Evolutionary conservation across 2,329 filamentous ascomycete species (phyloP).

Genomic region (Verticillium isaacii): DNA sequence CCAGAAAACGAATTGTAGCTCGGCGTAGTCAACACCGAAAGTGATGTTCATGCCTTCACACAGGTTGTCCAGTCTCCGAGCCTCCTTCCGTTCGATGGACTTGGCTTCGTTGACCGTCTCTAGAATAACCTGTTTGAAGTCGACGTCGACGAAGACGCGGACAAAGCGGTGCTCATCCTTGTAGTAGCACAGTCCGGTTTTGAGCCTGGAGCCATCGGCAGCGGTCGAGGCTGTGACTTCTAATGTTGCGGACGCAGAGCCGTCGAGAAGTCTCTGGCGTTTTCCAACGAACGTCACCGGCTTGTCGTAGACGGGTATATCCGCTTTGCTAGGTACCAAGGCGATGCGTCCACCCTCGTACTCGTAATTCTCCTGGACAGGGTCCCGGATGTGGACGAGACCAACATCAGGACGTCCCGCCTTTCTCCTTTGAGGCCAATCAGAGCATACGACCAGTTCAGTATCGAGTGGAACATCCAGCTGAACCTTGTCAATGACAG

Average conservation of each 20-base stretch:
- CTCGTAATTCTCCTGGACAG: not conserved
- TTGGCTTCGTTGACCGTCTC: constrained; percentile 14
- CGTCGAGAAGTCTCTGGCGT: constrained; percentile 3
- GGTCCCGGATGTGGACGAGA: constrained; percentile 4
- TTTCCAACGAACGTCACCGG: constrained; percentile 5
- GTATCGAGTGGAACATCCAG: not conserved
- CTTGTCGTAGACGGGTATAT: not conserved
- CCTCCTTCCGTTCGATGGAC: not conserved
- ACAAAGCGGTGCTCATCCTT: constrained; percentile 18
- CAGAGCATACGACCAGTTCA: not conserved
- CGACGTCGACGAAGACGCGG: constrained; percentile 5
- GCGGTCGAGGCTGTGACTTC: not conserved
- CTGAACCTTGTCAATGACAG: constrained; percentile 17
- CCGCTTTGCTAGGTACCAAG: not conserved
- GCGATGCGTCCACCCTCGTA: not conserved
- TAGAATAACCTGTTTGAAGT: constrained; percentile 5
- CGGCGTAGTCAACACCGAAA: not conserved
- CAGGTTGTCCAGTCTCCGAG: not conserved
- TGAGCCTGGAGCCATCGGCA: not conserved
- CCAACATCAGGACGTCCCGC: not conserved
- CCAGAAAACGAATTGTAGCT: not conserved
- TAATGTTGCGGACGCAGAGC: not conserved
- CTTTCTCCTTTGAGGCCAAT: not conserved
- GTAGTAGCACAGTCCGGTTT: constrained; percentile 15
- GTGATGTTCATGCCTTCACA: not conserved